Base-by-base conservation (phyloP, 140 eudicot genomes). In the Senecio squalidus region DNA sequence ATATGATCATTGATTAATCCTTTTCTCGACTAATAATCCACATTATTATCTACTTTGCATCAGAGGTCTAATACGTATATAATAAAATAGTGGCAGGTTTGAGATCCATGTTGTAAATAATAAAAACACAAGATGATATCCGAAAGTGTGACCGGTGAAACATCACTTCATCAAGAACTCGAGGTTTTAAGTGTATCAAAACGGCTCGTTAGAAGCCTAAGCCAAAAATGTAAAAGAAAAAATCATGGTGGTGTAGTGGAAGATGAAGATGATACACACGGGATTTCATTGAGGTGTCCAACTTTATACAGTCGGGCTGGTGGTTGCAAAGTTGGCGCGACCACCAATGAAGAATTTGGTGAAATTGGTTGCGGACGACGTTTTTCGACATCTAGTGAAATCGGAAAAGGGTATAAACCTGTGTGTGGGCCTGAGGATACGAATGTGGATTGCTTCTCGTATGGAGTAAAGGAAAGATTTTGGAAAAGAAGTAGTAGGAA, bases 251-350 rank as follows among this genome's bases (percentile, higher is more conserved):
- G 50, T 20, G 86, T 62, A 65, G 55, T 53, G 15, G 78, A 57
- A 41, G 96, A 74, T 31, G 88, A 83, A 64, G 92, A 76, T 13
- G 79, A 72, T 20, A 52, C 59, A 0, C 50, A 62, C 14, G 92
- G 95, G 36, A 63, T 86, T 31, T 92, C 96, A 2, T 23, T 81
- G 45, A 79, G 81, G 38, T 87, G 98, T 58, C 95, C 91, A 13
- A 77, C 82, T 33, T 44, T 84, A 40, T 91, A 83, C 66, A 76
- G 82, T 9, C 76, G 84, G 38, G 84, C 78, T 27, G 96, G 96
- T 16, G 98, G 96, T 58, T 92, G 98, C 79, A 87, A 80, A 78
- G 98, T 92, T 10, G 88, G 98, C 29, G 95, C 94, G 39, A 88
- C 86, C 31, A 83, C 80, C 10, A 56, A 69, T 34, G 96, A 87